Evolutionary conservation across 1,284 basidiomycete genomes (phyloP).

Genomic region (Puccinia hordei): DNA sequence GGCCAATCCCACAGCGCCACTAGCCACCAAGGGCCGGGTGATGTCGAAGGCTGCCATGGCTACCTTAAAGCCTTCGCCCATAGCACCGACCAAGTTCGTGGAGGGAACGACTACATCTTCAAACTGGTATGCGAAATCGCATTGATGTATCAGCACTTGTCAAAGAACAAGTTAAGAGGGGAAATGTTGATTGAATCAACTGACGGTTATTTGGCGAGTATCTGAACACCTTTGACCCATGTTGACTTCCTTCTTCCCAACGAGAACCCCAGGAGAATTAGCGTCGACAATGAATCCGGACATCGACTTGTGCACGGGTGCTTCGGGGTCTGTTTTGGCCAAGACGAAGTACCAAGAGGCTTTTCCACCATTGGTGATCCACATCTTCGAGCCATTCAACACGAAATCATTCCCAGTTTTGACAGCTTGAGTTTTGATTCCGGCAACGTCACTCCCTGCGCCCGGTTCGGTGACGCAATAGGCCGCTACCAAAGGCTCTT

Average conservation of each 20-base stretch:
- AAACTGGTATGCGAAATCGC: neutral
- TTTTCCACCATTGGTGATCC: constrained; percentile 63
- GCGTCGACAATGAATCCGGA: constrained; percentile 66
- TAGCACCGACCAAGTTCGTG: constrained; percentile 63
- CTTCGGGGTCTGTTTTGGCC: constrained; percentile 63
- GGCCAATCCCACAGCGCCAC: constrained; percentile 64
- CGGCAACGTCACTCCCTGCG: constrained; percentile 65
- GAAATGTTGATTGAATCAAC: neutral
- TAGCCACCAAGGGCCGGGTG: constrained; percentile 62
- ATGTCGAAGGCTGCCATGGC: constrained; percentile 66
- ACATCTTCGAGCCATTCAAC: constrained; percentile 62
- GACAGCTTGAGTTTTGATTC: constrained; percentile 62
- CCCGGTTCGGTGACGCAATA: constrained; percentile 62
- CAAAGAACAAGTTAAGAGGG: neutral
- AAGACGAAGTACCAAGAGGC: constrained; percentile 64
- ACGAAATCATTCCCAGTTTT: constrained; percentile 64
- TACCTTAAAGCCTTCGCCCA: constrained; percentile 65
- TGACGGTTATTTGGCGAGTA: constrained; percentile 65
- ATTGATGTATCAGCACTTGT: neutral
- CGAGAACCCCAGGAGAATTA: constrained; percentile 62
- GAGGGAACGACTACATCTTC: constrained; percentile 56
- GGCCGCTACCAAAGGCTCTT: constrained; percentile 65
- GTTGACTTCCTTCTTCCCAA: constrained; percentile 66
- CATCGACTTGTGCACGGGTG: constrained; percentile 62
- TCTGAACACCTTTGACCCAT: constrained; percentile 67